Conservation (phyloP, 1,284 basidiomycete genomes). For the Stygiomarasmius scandens region DNA sequence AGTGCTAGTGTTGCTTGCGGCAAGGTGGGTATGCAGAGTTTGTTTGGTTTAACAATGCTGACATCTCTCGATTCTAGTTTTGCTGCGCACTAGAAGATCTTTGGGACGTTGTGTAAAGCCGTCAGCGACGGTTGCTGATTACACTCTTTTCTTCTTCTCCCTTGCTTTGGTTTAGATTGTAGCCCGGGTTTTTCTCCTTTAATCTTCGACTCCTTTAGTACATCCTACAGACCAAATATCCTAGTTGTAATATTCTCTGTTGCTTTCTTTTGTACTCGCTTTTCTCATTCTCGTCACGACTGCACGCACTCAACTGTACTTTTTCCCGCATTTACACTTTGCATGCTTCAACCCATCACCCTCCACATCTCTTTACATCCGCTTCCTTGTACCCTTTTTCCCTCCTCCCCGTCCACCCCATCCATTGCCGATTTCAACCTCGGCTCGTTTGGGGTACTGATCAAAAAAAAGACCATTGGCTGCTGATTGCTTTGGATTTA, state of each 20-base stretch:
- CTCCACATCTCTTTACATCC: background rate
- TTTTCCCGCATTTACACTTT: background rate
- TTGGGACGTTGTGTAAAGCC: conserved; percentile 58
- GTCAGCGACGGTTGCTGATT: background rate
- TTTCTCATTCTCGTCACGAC: background rate
- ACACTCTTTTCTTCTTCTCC: background rate
- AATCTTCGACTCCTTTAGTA: background rate
- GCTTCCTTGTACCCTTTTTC: background rate
- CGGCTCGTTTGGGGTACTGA: background rate
- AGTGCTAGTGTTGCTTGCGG: conserved; percentile 97
- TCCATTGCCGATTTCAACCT: background rate
- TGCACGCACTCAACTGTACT: background rate
- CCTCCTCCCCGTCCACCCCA: background rate
- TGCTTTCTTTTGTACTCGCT: background rate
- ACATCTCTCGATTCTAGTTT: conserved; percentile 43
- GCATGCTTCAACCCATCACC: background rate
- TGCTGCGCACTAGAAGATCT: conserved; percentile 71
- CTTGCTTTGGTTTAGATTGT: background rate
- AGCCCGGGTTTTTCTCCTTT: background rate
- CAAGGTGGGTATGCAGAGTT: conserved; percentile 60
- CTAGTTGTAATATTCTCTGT: background rate
- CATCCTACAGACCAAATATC: background rate
- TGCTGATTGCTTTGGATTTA: no score
- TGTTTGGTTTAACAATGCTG: conserved; percentile 15
- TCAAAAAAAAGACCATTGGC: no score